A percentile compares a stretch with the other conserved stretches of the same genome.
These are phyloP conservation scores for Phoenix dactylifera DNA, from an alignment of 176 grass and related monocot species.

Conservation along the genomic window DNA sequence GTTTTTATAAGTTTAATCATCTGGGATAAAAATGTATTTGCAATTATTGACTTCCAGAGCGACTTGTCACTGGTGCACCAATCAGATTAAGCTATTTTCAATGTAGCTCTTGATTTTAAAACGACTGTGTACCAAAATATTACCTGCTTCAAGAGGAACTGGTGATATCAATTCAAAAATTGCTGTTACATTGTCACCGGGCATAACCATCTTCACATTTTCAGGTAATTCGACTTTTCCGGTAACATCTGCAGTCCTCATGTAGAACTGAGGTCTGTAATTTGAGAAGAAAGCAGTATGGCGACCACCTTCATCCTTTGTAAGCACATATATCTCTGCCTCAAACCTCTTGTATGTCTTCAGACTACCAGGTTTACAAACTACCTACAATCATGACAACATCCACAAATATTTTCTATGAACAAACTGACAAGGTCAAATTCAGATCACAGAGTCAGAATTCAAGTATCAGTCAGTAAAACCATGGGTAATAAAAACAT, in stretches of 20 bases:
- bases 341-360: slow-evolving; percentile 88
- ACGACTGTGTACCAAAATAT: background rate
- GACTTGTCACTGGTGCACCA: no score
- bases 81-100: no score
- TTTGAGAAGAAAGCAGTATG: slow-evolving; percentile 79
- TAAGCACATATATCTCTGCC: slow-evolving; percentile 81
- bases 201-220: slow-evolving; percentile 76
- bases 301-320: slow-evolving; percentile 94
- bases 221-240: slow-evolving; percentile 66
- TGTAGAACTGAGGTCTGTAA: slow-evolving; percentile 94
- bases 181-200: slow-evolving; percentile 86
- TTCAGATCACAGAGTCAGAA: no score
- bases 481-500: no score
- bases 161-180: slow-evolving; percentile 70
- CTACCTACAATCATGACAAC: slow-evolving; percentile 39
- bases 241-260: slow-evolving; percentile 87
- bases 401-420: background rate
- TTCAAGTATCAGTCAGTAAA: no score
- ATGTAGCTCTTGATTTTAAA: no score
- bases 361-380: slow-evolving; percentile 66
- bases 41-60: no score
- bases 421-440: background rate
- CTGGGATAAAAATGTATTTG: no score
- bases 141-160: slow-evolving; percentile 91
- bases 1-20: no score